Conservation (phyloP, 1,284 basidiomycete genomes). For the Pterulicium gracile region DNA sequence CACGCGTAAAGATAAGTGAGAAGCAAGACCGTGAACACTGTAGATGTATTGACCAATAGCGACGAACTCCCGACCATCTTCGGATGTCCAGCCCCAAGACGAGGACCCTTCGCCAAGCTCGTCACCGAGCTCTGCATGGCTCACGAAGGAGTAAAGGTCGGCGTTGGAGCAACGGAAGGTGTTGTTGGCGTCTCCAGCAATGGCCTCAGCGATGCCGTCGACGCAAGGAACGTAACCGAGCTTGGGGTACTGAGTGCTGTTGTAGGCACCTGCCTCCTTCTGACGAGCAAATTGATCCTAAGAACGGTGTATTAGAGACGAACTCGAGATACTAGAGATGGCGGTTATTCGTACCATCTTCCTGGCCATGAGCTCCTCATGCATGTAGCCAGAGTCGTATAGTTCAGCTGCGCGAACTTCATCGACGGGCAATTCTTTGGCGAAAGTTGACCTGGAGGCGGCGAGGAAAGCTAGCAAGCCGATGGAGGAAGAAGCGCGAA, state of each 20-base stretch:
- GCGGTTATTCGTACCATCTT: background rate
- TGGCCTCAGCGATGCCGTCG: background rate
- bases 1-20: too few species aligned
- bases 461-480: too few species aligned
- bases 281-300: background rate
- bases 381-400: background rate
- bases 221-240: background rate
- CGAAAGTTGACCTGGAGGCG: too few species aligned
- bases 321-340: too few species aligned
- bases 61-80: slow-evolving; percentile 12
- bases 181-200: background rate
- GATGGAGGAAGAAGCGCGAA: too few species aligned
- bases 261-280: background rate
- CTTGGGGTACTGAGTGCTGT: background rate
- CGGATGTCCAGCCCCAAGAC: background rate
- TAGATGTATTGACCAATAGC: background rate
- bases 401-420: background rate
- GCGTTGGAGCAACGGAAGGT: slow-evolving; percentile 1
- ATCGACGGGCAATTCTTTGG: background rate
- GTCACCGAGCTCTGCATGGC: background rate
- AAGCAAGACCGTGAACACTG: too few species aligned
- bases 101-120: background rate
- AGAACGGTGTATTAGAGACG: background rate
- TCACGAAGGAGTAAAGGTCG: background rate
- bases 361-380: background rate